These are phyloP conservation scores for Claviceps humidiphila DNA, from an alignment of 2,329 filamentous ascomycete genomes.

Conservation along the genomic window DNA sequence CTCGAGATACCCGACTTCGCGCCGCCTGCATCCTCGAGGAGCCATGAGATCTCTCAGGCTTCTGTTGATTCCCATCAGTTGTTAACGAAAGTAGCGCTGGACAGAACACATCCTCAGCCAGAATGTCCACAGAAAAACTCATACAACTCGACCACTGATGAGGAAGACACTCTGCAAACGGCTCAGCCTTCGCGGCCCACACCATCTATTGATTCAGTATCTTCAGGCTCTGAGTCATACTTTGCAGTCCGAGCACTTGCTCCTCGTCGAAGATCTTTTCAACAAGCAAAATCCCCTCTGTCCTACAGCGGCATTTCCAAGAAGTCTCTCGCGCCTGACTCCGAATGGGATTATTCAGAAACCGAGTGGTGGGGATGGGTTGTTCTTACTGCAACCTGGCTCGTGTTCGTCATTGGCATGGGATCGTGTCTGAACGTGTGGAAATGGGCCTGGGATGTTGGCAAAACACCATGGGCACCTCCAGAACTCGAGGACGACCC, in stretches of 20 bases:
- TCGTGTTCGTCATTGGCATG: slow-evolving; percentile 94
- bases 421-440: slow-evolving; percentile 88
- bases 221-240: slow-evolving; percentile 51
- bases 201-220: slow-evolving; percentile 29
- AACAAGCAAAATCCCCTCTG: slow-evolving; percentile 46
- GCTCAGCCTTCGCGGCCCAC: slow-evolving; percentile 31
- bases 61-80: slow-evolving; percentile 9
- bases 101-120: slow-evolving; percentile 7
- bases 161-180: slow-evolving; percentile 65
- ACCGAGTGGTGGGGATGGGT: slow-evolving; percentile 99
- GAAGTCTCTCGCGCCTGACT: slow-evolving; percentile 34
- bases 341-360: slow-evolving; percentile 79
- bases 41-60: slow-evolving; percentile 25
- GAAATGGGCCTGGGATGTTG: slow-evolving; percentile 99
- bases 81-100: slow-evolving; percentile 8
- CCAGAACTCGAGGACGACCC: slow-evolving; percentile 91
- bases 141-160: slow-evolving; percentile 58
- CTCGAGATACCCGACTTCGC: slow-evolving; percentile 34
- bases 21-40: slow-evolving; percentile 33
- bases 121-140: slow-evolving; percentile 19
- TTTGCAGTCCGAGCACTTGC: slow-evolving; percentile 32
- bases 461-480: slow-evolving; percentile 87
- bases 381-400: slow-evolving; percentile 79
- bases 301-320: slow-evolving; percentile 40
- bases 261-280: slow-evolving; percentile 33